Percentiles rank a stretch among this genome's conserved stretches.
Conservation (phyloP, 345 rosid genomes). For the Boechera divaricarpa region DNA sequence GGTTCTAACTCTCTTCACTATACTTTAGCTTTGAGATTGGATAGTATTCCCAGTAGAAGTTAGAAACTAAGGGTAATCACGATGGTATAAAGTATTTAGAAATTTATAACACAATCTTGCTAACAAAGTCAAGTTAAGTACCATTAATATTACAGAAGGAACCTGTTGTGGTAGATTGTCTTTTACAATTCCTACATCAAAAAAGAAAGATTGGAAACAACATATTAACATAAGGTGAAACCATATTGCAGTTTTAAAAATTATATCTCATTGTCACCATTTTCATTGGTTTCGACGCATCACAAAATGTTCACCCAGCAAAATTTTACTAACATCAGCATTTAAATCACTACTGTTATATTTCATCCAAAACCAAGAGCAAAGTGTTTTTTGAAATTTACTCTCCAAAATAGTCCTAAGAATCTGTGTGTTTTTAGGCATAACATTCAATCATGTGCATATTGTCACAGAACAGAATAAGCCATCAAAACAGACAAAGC, state of each 20-base stretch:
- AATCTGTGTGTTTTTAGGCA: not conserved
- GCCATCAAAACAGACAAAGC: no score
- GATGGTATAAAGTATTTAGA: not conserved
- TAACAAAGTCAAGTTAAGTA: conserved; percentile 3
- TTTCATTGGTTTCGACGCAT: no score
- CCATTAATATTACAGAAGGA: conserved; percentile 10
- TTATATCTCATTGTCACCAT: no score
- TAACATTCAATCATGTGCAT: not conserved
- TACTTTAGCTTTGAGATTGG: not conserved
- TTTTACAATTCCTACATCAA: conserved; percentile 47
- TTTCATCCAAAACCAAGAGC: no score
- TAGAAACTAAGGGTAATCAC: not conserved
- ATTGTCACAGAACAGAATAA: not conserved
- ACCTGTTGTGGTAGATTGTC: conserved; percentile 12
- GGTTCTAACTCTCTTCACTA: not conserved
- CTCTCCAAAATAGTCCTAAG: not conserved
- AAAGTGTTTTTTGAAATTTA: no score
- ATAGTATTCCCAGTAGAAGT: not conserved
- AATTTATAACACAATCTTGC: not conserved
- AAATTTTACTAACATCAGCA: no score
- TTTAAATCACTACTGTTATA: no score
- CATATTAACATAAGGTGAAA: not conserved
- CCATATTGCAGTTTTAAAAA: not conserved
- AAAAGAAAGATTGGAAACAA: not conserved
- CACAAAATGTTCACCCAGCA: no score